Percentiles rank a stretch among this genome's conserved stretches.
Conservation (phyloP, 1,284 basidiomycete genomes). For the Vanrija pseudolonga region DNA sequence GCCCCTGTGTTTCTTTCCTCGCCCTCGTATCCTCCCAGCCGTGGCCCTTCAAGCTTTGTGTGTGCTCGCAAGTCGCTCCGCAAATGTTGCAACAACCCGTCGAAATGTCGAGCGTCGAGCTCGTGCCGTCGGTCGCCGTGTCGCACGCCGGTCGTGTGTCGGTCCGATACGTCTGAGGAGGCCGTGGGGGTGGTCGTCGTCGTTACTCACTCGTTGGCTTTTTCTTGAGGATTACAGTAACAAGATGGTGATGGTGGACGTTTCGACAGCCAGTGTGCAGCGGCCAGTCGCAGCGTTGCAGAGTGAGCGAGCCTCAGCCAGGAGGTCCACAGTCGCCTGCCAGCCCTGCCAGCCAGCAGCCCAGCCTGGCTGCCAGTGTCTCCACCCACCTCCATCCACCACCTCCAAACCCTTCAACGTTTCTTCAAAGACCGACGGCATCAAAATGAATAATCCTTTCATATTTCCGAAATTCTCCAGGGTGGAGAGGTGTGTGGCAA, state of each 20-base stretch:
- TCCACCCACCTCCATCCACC: no score
- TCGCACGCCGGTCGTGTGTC: not conserved
- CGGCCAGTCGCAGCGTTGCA: not conserved
- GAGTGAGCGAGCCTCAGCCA: no score
- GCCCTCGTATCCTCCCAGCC: constrained; percentile 9
- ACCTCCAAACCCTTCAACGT: no score
- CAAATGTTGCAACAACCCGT: no score
- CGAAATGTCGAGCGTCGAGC: not conserved
- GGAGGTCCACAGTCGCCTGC: no score
- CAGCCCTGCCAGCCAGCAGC: no score
- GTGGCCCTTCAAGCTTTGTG: not conserved
- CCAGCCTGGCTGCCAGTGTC: no score
- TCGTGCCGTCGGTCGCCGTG: not conserved
- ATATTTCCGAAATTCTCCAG: no score
- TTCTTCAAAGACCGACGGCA: no score
- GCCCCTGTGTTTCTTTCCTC: constrained; percentile 45
- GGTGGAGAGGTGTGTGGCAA: no score
- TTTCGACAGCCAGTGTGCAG: not conserved
- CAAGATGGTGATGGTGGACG: constrained; percentile 2
- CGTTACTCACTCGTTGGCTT: constrained; percentile 18
- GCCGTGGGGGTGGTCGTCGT: not conserved
- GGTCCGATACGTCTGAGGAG: not conserved
- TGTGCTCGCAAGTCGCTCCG: not conserved
- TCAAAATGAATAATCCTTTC: no score
- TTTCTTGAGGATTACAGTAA: constrained; percentile 16